Percentiles rank a stretch among this genome's conserved stretches.
phyloP scores from a whole-genome alignment of 768 basidiomycete species.

The Tricholoma furcatifolium region DNA sequence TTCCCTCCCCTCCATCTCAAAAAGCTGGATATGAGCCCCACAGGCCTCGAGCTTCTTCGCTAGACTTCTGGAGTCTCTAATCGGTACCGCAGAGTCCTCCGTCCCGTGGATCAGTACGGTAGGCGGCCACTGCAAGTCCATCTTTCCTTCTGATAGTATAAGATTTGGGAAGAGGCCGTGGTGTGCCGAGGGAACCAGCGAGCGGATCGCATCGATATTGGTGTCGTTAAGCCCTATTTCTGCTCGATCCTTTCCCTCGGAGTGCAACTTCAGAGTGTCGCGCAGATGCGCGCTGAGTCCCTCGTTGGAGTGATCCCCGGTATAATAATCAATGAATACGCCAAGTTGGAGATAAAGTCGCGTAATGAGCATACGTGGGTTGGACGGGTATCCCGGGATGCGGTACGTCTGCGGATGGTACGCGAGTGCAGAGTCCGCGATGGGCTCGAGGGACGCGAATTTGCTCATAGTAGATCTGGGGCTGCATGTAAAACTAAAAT shows the following conservation, averaged over 20 bases:
- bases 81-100: conserved; percentile 44
- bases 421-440: conserved; percentile 42
- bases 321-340: conserved; percentile 56
- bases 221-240: too few relatives aligned
- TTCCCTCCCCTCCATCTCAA: conserved; percentile 33
- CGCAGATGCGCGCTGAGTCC: conserved; percentile 46
- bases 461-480: background rate
- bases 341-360: conserved; percentile 63
- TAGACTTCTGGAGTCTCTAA: conserved; percentile 39
- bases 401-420: conserved; percentile 43
- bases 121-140: conserved; percentile 36
- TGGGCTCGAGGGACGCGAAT: conserved; percentile 20
- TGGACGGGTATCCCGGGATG: conserved; percentile 60
- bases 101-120: conserved; percentile 48
- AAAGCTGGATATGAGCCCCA: conserved; percentile 27
- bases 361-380: conserved; percentile 58
- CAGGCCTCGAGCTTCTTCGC: conserved; percentile 23
- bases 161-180: conserved; percentile 47
- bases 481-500: background rate
- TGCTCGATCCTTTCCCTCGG: background rate
- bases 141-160: conserved; percentile 18
- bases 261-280: conserved; percentile 10
- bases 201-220: conserved; percentile 7
- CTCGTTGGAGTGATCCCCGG: conserved; percentile 41
- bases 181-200: conserved; percentile 27